A percentile compares a stretch with the other conserved stretches of the same genome.
Conservation (phyloP, 164 flowering plant genomes). For the Magnolia kwangsiensis region DNA sequence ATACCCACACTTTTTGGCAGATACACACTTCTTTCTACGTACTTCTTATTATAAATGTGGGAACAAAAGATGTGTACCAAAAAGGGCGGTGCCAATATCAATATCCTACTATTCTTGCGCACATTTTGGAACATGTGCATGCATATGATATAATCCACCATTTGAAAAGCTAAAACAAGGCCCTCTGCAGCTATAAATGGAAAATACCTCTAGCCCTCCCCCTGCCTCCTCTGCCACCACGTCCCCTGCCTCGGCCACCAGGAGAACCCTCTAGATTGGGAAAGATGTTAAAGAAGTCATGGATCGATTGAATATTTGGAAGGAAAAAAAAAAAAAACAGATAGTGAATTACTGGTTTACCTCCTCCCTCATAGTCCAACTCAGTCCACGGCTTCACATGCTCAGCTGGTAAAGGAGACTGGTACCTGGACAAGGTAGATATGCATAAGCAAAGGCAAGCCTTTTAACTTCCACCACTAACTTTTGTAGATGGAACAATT, state of each 20-base stretch:
- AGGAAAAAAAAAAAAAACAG: neutral
- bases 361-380: slow-evolving; percentile 82
- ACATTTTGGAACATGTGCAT: neutral
- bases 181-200: neutral
- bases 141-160: neutral
- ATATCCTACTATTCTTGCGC: neutral
- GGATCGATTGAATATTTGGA: neutral
- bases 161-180: neutral
- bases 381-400: slow-evolving; percentile 64
- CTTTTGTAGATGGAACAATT: neutral
- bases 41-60: neutral
- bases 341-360: slow-evolving; percentile 17
- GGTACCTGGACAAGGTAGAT: slow-evolving; percentile 47
- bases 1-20: neutral
- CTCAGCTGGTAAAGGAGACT: slow-evolving; percentile 78
- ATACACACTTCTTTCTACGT: neutral
- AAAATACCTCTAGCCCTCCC: slow-evolving; percentile 50
- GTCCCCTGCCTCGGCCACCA: slow-evolving; percentile 55
- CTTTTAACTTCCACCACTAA: neutral
- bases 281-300: slow-evolving; percentile 3
- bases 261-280: slow-evolving; percentile 62
- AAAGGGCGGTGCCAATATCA: neutral
- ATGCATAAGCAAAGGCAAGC: neutral
- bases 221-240: slow-evolving; percentile 64
- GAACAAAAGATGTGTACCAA: neutral